Conservation (phyloP, 2,329 filamentous ascomycete species). For the Camillea tinctor region DNA sequence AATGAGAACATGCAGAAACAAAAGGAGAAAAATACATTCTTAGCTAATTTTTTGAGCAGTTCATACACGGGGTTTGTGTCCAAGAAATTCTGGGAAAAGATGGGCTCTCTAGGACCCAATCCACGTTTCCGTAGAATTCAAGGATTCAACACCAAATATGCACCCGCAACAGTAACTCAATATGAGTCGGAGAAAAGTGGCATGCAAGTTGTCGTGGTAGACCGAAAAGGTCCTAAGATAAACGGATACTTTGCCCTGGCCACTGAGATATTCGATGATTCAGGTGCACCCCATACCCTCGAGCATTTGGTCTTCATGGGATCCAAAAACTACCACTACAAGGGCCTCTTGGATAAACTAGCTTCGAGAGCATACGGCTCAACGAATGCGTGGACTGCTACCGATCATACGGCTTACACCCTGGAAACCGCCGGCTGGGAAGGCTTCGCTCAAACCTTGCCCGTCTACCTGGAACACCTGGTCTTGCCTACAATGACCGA, state of each 20-base stretch:
- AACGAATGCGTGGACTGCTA: slow-evolving; percentile 97
- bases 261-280: slow-evolving; percentile 97
- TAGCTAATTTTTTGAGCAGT: slow-evolving; percentile 14
- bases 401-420: slow-evolving; percentile 94
- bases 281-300: slow-evolving; percentile 84
- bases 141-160: slow-evolving; percentile 85
- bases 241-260: slow-evolving; percentile 93
- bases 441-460: slow-evolving; percentile 90
- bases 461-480: slow-evolving; percentile 93
- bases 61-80: slow-evolving; percentile 14
- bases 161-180: slow-evolving; percentile 82
- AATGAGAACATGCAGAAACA: too few species aligned
- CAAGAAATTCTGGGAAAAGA: slow-evolving; percentile 38
- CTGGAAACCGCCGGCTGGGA: slow-evolving; percentile 96
- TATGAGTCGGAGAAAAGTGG: slow-evolving; percentile 95
- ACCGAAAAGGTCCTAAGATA: slow-evolving; percentile 91
- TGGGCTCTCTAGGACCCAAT: slow-evolving; percentile 51
- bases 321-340: slow-evolving; percentile 90
- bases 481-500: slow-evolving; percentile 90
- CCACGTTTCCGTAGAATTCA: slow-evolving; percentile 79
- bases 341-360: slow-evolving; percentile 91
- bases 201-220: slow-evolving; percentile 89
- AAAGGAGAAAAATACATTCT: background rate
- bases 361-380: slow-evolving; percentile 89
- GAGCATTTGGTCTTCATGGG: slow-evolving; percentile 86